phyloP scores from a whole-genome alignment of 1,139 yeast species.

The Sugiyamaella neomexicana region DNA sequence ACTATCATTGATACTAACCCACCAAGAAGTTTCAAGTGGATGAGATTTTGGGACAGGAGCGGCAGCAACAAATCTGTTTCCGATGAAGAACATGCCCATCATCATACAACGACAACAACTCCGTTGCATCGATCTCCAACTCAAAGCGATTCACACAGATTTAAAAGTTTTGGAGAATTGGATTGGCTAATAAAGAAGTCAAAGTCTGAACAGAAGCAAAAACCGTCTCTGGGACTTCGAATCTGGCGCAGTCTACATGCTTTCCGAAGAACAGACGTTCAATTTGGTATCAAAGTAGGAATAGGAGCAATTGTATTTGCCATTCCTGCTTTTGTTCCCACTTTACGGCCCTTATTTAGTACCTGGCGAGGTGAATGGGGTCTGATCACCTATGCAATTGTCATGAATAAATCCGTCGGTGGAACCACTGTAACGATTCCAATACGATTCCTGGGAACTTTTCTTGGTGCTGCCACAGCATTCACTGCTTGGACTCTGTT shows the following conservation, averaged over 20 bases:
- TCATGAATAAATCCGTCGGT: slow-evolving; percentile 85
- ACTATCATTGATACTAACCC: slow-evolving; percentile 30
- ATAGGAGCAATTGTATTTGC: slow-evolving; percentile 71
- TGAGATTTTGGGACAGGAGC: slow-evolving; percentile 11
- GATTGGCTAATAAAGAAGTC: slow-evolving; percentile 8
- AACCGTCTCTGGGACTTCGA: slow-evolving; percentile 21
- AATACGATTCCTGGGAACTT: slow-evolving; percentile 75
- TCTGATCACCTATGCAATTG: slow-evolving; percentile 71
- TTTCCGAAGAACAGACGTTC: slow-evolving; percentile 63
- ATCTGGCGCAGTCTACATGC: slow-evolving; percentile 49
- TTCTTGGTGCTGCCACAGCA: slow-evolving; percentile 66
- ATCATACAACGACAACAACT: neutral
- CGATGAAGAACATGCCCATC: slow-evolving; percentile 1
- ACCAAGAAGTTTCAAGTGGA: slow-evolving; percentile 20
- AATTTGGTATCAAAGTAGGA: slow-evolving; percentile 78
- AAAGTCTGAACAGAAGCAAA: slow-evolving; percentile 7
- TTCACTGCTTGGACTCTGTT: slow-evolving; percentile 57
- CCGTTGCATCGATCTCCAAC: slow-evolving; percentile 6
- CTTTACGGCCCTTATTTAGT: slow-evolving; percentile 54
- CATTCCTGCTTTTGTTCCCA: slow-evolving; percentile 63
- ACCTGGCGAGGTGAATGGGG: slow-evolving; percentile 88
- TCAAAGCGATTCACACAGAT: neutral
- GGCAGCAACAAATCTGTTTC: neutral
- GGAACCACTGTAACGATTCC: slow-evolving; percentile 80
- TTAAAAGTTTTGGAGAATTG: slow-evolving; percentile 10